Conservation (phyloP, 176 grass and related monocot species). For the Canna indica region DNA sequence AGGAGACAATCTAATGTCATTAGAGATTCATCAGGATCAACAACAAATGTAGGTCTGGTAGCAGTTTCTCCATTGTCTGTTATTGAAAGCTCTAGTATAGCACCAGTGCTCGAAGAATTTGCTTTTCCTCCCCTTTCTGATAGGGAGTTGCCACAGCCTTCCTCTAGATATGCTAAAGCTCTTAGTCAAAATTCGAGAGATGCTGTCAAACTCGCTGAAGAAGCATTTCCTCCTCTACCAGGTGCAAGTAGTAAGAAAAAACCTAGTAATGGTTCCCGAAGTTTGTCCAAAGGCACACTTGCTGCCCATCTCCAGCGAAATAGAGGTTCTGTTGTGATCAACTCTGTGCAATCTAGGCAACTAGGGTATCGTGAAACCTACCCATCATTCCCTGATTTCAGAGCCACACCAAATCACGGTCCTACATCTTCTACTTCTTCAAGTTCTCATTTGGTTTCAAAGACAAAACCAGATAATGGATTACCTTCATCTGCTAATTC, state of each 20-base stretch:
- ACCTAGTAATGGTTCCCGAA: slow-evolving; percentile 42
- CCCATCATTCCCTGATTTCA: slow-evolving; percentile 12
- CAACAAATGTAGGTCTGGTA: slow-evolving; percentile 18
- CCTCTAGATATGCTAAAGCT: slow-evolving; percentile 55
- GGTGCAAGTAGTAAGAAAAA: slow-evolving; percentile 41
- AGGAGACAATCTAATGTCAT: slow-evolving; percentile 23
- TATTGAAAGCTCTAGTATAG: slow-evolving; percentile 34
- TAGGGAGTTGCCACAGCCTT: slow-evolving; percentile 37
- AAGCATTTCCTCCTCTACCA: slow-evolving; percentile 87
- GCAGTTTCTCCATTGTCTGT: slow-evolving; percentile 7
- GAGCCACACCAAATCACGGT: background rate
- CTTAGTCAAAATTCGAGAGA: slow-evolving; percentile 59
- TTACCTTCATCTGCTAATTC: slow-evolving; percentile 26
- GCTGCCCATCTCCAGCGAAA: slow-evolving; percentile 55
- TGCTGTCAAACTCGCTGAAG: slow-evolving; percentile 44
- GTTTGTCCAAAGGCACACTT: slow-evolving; percentile 61
- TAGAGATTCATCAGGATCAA: slow-evolving; percentile 33
- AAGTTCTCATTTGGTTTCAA: slow-evolving; percentile 31
- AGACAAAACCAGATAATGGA: slow-evolving; percentile 29
- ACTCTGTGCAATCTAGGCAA: slow-evolving; percentile 31
- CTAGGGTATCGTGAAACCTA: slow-evolving; percentile 30
- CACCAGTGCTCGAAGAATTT: slow-evolving; percentile 44
- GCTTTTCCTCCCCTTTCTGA: slow-evolving; percentile 84
- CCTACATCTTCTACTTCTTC: slow-evolving; percentile 11
- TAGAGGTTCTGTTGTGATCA: slow-evolving; percentile 41